Percentiles rank a stretch among this genome's conserved stretches.
Evolutionary conservation across 805 yeast genomes (phyloP).

Genomic region (Torulaspora quercuum): DNA sequence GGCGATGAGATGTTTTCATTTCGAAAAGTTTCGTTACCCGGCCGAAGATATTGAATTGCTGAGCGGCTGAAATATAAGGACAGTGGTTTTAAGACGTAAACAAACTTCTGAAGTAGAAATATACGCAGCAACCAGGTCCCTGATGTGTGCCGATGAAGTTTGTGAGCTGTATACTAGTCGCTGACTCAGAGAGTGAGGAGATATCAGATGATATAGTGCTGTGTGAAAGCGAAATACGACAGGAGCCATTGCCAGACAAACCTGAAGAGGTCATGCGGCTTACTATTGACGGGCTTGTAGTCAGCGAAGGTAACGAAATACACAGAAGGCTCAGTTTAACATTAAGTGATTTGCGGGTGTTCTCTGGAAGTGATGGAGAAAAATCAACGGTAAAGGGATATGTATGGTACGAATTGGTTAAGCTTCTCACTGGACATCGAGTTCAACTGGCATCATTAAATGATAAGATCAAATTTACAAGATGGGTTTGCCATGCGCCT

Average conservation of each 20-base stretch:
- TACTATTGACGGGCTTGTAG: slow-evolving; percentile 13
- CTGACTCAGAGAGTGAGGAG: slow-evolving; percentile 5
- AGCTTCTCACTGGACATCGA: slow-evolving; percentile 20
- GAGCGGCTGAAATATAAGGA: slow-evolving; percentile 1
- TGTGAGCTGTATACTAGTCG: slow-evolving; percentile 23
- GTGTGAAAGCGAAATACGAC: slow-evolving; percentile 13
- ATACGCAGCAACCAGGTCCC: too few species aligned
- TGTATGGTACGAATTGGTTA: slow-evolving; percentile 30
- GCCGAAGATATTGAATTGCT: background rate
- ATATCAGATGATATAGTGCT: slow-evolving; percentile 17
- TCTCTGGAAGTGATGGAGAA: slow-evolving; percentile 8
- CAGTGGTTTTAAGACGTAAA: too few species aligned
- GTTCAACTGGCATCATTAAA: slow-evolving; percentile 11
- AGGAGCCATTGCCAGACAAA: slow-evolving; percentile 7
- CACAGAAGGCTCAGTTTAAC: slow-evolving; percentile 5
- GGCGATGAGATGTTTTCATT: background rate
- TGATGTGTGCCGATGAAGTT: slow-evolving; percentile 14
- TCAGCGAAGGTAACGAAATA: slow-evolving; percentile 31
- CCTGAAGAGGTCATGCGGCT: slow-evolving; percentile 8
- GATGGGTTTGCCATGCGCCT: slow-evolving; percentile 21
- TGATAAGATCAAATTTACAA: slow-evolving; percentile 11
- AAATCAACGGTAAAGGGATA: background rate
- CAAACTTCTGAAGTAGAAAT: too few species aligned
- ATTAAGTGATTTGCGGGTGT: slow-evolving; percentile 15
- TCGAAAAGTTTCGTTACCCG: background rate